These are phyloP conservation scores for Eimeria zaria DNA, from an alignment of 169 alveolate species.

Conservation along the genomic window DNA sequence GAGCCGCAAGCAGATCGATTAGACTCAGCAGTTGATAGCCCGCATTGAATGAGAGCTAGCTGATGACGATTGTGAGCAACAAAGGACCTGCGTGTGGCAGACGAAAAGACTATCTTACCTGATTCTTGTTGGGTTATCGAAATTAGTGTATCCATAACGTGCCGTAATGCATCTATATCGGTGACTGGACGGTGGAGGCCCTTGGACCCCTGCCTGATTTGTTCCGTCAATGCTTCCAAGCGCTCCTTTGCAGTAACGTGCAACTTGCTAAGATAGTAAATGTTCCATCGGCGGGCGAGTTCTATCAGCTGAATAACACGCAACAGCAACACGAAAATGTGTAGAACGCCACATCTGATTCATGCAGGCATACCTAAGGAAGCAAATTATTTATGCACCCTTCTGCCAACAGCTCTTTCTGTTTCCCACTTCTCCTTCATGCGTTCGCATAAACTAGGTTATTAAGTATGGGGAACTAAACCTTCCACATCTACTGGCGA, in stretches of 20 bases:
- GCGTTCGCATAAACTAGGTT: neutral
- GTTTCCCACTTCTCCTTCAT: neutral
- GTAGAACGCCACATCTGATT: neutral
- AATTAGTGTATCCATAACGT: constrained; percentile 96
- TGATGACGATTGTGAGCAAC: neutral
- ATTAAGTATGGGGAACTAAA: neutral
- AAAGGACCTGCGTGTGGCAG: neutral
- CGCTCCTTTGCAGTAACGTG: constrained; percentile 92
- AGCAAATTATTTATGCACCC: neutral
- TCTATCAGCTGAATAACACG: constrained; percentile 85
- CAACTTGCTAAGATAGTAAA: constrained; percentile 92
- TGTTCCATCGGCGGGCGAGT: constrained; percentile 93
- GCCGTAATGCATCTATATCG: constrained; percentile 95
- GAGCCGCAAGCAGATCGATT: constrained; percentile 79
- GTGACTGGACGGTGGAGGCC: constrained; percentile 90
- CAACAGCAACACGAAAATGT: neutral
- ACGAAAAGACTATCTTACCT: neutral
- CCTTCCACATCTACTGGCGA: neutral
- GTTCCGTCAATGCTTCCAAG: constrained; percentile 87
- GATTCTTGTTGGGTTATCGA: constrained; percentile 92
- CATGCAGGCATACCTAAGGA: neutral
- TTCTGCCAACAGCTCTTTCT: neutral
- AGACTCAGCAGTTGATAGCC: neutral
- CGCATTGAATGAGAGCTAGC: neutral
- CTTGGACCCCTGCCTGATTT: constrained; percentile 80